A percentile compares a stretch with the other conserved stretches of the same genome.
Conservation (phyloP, 768 basidiomycete genomes). For the Dacryopinax spathularia region DNA sequence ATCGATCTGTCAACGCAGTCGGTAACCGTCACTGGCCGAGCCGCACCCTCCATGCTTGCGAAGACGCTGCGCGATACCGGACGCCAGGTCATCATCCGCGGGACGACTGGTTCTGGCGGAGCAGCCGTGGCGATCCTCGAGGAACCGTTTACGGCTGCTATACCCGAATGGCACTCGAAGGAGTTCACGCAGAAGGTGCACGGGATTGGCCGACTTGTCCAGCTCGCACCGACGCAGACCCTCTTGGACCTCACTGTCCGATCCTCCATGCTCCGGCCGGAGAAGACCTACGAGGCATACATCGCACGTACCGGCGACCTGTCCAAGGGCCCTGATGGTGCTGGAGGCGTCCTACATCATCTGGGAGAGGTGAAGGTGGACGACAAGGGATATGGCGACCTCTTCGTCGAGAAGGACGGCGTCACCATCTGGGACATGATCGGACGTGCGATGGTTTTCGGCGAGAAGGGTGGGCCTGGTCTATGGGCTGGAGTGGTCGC, state of each 20-base stretch:
- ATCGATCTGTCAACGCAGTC: not conserved
- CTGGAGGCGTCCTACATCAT: not conserved
- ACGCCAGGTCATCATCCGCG: slow-evolving; percentile 3
- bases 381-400: not conserved
- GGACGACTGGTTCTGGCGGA: not conserved
- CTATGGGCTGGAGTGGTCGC: not conserved
- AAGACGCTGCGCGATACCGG: not conserved
- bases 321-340: not conserved
- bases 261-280: not conserved
- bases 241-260: not conserved
- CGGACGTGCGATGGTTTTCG: not conserved
- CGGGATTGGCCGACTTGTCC: not conserved
- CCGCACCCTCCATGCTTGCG: not conserved
- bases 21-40: not conserved
- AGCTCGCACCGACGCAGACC: not conserved
- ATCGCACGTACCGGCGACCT: not conserved
- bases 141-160: not conserved
- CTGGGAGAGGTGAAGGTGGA: not conserved
- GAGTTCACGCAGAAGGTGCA: not conserved
- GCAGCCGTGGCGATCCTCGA: not conserved
- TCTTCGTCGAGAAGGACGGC: not conserved
- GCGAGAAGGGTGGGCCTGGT: not conserved
- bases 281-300: not conserved
- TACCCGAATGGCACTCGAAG: not conserved
- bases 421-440: not conserved